These are phyloP conservation scores for Melastoma candidum DNA, from an alignment of 441 rosid species.

Conservation along the genomic window DNA sequence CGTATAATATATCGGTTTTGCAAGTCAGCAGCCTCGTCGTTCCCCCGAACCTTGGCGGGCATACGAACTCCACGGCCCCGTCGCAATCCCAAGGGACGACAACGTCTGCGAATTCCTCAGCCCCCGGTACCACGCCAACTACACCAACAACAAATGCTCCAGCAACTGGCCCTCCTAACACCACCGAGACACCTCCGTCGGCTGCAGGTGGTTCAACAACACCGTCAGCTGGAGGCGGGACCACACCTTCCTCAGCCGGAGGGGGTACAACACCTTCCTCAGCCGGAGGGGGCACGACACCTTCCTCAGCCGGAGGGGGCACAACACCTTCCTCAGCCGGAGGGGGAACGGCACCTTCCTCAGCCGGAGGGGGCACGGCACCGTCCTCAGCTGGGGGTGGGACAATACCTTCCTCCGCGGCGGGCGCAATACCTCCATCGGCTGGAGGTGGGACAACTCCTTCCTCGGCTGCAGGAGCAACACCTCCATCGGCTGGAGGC, in stretches of 20 bases:
- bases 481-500: not conserved
- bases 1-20: slow-evolving; percentile 18
- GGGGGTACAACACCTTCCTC: slow-evolving; percentile 10
- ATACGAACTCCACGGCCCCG: too few species aligned
- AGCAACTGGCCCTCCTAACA: not conserved
- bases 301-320: too few species aligned
- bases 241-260: not conserved
- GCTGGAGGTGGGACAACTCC: slow-evolving; percentile 4
- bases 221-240: not conserved
- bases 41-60: not conserved
- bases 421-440: not conserved
- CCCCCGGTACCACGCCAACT: slow-evolving; percentile 7
- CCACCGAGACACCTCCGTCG: not conserved
- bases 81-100: not conserved
- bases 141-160: slow-evolving; percentile 12
- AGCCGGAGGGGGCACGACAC: too few species aligned
- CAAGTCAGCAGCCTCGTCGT: slow-evolving; percentile 18
- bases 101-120: slow-evolving; percentile 4
- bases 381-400: not conserved
- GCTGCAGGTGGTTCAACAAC: slow-evolving; percentile 4
- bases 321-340: too few species aligned
- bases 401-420: too few species aligned
- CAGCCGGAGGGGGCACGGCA: not conserved
- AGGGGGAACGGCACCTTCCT: not conserved
- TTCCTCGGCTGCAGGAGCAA: not conserved